Evolutionary conservation across 2,329 filamentous ascomycete genomes (phyloP).

Genomic region (Aspergillus piperis): DNA sequence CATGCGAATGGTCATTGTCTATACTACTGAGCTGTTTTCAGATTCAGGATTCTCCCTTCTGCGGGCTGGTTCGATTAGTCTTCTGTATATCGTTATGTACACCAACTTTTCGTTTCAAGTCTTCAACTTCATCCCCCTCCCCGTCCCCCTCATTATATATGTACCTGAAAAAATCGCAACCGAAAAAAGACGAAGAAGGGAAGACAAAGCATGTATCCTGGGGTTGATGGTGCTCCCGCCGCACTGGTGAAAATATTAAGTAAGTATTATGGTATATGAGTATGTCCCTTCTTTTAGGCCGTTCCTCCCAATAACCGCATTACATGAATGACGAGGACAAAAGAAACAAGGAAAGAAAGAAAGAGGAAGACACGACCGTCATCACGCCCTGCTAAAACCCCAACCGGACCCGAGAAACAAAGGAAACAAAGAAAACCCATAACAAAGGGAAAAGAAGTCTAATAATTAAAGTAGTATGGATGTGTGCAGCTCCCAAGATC

Average conservation of each 20-base stretch:
- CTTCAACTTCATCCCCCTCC: background rate
- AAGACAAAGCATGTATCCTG: background rate
- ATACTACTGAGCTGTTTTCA: no score
- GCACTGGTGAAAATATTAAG: background rate
- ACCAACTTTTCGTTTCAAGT: background rate
- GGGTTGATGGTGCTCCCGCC: background rate
- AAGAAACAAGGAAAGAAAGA: background rate
- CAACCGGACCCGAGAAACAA: slow-evolving; percentile 3
- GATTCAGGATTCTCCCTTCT: no score
- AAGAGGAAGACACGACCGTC: background rate
- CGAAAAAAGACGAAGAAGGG: background rate
- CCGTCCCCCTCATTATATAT: background rate
- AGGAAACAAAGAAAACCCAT: background rate
- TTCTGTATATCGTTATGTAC: background rate
- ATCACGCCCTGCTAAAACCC: background rate
- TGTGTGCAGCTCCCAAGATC: slow-evolving; percentile 23
- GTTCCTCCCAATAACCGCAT: background rate
- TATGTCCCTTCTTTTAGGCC: background rate
- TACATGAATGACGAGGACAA: background rate
- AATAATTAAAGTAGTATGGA: slow-evolving; percentile 34
- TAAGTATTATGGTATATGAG: slow-evolving; percentile 1
- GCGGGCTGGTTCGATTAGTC: no score
- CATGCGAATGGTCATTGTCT: no score
- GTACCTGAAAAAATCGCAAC: background rate
- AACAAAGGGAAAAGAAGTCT: background rate